Percentiles rank a stretch among this genome's conserved stretches.
These are phyloP conservation scores for Pascua guehoae DNA, from an alignment of 1,284 basidiomycete genomes.

Conservation along the genomic window DNA sequence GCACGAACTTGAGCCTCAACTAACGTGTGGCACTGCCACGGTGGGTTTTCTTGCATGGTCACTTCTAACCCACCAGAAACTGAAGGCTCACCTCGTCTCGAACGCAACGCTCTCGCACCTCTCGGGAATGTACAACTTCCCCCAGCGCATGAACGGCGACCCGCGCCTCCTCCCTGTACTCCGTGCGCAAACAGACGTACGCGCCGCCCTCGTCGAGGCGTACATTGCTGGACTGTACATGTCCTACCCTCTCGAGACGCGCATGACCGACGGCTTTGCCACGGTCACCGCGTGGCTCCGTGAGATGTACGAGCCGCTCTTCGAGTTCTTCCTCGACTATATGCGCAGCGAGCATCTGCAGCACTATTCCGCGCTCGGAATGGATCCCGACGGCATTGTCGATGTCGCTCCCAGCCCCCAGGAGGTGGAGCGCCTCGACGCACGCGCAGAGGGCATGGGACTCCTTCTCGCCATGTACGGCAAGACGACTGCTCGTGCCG, in stretches of 20 bases:
- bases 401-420: conserved; percentile 20
- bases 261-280: conserved; percentile 21
- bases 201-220: conserved; percentile 44
- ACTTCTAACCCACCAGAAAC: conserved; percentile 29
- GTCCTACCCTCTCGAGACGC: conserved; percentile 27
- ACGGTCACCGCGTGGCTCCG: conserved; percentile 37
- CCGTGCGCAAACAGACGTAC: conserved; percentile 38
- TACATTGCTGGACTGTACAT: conserved; percentile 45
- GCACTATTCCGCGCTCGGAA: conserved; percentile 26
- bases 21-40: conserved; percentile 41
- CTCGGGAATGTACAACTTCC: conserved; percentile 40
- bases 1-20: conserved; percentile 34
- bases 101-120: conserved; percentile 44
- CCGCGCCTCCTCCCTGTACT: conserved; percentile 32
- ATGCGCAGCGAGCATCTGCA: conserved; percentile 35
- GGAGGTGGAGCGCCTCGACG: conserved; percentile 28
- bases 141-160: conserved; percentile 33
- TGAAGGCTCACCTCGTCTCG: conserved; percentile 44
- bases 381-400: conserved; percentile 23
- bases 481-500: conserved; percentile 11
- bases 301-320: conserved; percentile 43
- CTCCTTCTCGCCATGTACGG: conserved; percentile 27
- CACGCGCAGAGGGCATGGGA: conserved; percentile 27
- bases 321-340: conserved; percentile 41
- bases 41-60: conserved; percentile 20